Evolutionary conservation across 495 filamentous ascomycete genomes (phyloP), one percentile per base, ranked within the genome.

Genomic region (Collariella sp.): DNA sequence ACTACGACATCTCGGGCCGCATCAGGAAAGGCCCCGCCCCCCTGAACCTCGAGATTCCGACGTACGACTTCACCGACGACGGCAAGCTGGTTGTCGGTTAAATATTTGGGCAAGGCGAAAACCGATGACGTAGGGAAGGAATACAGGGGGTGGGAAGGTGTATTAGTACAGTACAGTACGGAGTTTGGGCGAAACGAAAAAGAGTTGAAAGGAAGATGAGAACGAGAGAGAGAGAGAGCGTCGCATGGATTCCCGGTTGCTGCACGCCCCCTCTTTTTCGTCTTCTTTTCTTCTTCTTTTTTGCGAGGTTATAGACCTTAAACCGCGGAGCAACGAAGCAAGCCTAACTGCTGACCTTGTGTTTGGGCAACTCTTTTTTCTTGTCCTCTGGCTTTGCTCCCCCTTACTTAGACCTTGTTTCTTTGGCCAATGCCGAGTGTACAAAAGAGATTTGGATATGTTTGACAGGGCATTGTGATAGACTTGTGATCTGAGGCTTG

Each of bases 1-100:
- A 99, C 79, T 99, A 99, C 82, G 93, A 99, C 74, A 96, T 99
- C 74, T 95, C 89, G 56, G 93, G 93, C 68, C 88, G 93, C 70
- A 85, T 91, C 76, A 83, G 93, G 73, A 95, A 87, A 80, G 93
- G 93, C 20, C 93, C 93, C 45, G 93, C 93, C 50, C 93, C 93
- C 57, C 79, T 97, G 65, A 99, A 99, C 79, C 80, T 99, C 64
- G 93, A 95, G 81, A 83, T 99, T 59, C 93, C 93, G 56, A 62
- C 67, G 66, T 99, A 99, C 78, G 84, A 83, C 60, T 91, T 94
- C 79, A 78, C 84, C 58, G 83, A 87, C 65, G 88, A 91, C 19
- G 81, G 81, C 57, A 82, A 79, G 71, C 77, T 94, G 46, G 64
- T 91, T 60, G 89, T 94, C 69, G 88, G 88, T 83, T 94, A 83